Percentiles rank a stretch among this genome's conserved stretches.
phyloP scores from a whole-genome alignment of 2,329 filamentous ascomycete genomes.

The Colletotrichum sp. region DNA sequence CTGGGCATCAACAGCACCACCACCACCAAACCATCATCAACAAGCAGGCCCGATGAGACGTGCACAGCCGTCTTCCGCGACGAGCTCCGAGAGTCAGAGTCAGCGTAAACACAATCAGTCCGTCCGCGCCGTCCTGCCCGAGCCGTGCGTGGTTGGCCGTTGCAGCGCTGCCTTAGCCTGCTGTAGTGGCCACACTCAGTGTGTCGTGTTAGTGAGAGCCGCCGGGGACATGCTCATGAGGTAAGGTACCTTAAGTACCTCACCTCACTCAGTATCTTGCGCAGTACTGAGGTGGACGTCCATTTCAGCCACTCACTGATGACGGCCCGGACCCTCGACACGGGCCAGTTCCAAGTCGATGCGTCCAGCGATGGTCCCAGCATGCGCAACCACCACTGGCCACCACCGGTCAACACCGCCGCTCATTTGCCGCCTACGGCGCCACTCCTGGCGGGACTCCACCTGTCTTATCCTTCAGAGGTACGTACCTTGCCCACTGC shows the following conservation, averaged over 20 bases:
- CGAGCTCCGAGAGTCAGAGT: constrained; percentile 13
- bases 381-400: background rate
- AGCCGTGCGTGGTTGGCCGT: background rate
- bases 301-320: constrained; percentile 3
- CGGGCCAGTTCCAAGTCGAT: background rate
- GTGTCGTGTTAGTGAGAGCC: background rate
- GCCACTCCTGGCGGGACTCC: background rate
- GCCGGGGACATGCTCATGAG: background rate
- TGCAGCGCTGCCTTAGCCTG: background rate
- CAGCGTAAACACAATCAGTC: background rate
- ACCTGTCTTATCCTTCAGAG: background rate
- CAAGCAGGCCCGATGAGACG: background rate
- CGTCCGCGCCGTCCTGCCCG: background rate
- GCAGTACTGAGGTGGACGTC: background rate
- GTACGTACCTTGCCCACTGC: background rate
- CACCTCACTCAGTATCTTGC: too few species aligned
- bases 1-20: background rate
- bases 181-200: background rate
- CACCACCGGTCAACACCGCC: background rate
- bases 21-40: background rate
- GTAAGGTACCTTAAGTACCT: too few species aligned
- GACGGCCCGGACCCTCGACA: background rate
- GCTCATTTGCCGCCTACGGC: background rate
- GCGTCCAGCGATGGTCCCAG: background rate
- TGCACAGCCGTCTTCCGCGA: constrained; percentile 16